Base-by-base conservation (phyloP, 2,329 filamentous ascomycete genomes). In the Lasiodiplodia gonubiensis region DNA sequence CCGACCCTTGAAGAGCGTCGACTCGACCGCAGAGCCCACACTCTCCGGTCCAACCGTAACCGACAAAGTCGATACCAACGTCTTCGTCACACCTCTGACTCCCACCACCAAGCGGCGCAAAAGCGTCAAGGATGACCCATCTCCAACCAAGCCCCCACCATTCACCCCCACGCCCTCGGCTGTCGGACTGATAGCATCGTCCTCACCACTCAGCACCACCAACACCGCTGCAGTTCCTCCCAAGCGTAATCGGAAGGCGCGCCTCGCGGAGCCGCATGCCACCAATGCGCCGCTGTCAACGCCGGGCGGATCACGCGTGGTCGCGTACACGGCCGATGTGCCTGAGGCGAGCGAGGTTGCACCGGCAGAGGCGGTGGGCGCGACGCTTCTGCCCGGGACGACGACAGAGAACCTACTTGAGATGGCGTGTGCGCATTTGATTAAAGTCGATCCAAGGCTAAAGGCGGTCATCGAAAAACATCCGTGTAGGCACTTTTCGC, bases 401-500 rank as follows among this genome's bases (percentile, higher is more conserved):
- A 91, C 90, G n/a, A 92, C 90, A 5, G 86, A 86, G 21, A 92
- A 86, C 61, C 80, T 97, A 18, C 85, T 98, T 2, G 85, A 91
- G 51, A 86, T 93, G 73, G 94, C 93, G 3, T 88, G 90, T 70
- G 86, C 86, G 10, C 90, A 96, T 78, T 83, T 98, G 7, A 85
- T 94, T 71, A 83, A 83, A 18, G 85, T 91, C 5, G 94, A 97
- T 72, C 82, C 89, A 11, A 89, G 89, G 42, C 86, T 97, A 75
- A 86, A 88, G 72, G 83, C 86, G 0, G 79, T 97, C 21, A 88
- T 97, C 59, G 89, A 92, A 67, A 86, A 88, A 67, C 86, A 97
- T 74, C 87, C 86, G 69, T 98, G 94, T 78, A 85, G 84, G 66
- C 81, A 95, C 18, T 98, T 98, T 80, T 91, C 89, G 1, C 86